Conservation (phyloP, 2,329 filamentous ascomycete genomes). For the Verticillium alfalfae region DNA sequence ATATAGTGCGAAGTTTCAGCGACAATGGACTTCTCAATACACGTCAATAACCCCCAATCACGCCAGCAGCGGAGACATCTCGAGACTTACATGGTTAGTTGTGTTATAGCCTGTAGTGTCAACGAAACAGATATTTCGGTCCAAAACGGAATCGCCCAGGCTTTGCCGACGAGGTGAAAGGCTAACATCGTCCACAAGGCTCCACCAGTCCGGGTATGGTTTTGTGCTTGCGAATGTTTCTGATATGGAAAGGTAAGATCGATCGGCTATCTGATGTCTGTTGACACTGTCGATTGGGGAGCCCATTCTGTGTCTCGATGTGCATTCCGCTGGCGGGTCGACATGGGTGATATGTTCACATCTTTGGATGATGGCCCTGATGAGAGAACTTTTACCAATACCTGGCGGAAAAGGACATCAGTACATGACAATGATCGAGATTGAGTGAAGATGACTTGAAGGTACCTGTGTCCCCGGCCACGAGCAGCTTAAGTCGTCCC, state of each 20-base stretch:
- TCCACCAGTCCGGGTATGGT: slow-evolving; percentile 87
- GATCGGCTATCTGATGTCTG: slow-evolving; percentile 3
- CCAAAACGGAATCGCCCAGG: slow-evolving; percentile 69
- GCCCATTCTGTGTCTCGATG: background rate
- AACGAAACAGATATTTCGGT: slow-evolving; percentile 90
- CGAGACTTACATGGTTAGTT: slow-evolving; percentile 47
- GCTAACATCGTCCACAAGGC: slow-evolving; percentile 61
- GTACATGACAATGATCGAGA: slow-evolving; percentile 5
- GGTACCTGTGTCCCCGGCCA: slow-evolving; percentile 72
- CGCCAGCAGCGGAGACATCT: background rate
- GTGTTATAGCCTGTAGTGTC: slow-evolving; percentile 67
- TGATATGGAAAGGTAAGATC: slow-evolving; percentile 27
- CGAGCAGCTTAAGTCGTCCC: slow-evolving; percentile 81
- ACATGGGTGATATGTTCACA: slow-evolving; percentile 94
- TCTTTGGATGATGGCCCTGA: slow-evolving; percentile 78
- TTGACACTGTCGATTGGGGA: background rate
- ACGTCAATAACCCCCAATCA: background rate
- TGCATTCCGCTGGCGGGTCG: slow-evolving; percentile 53
- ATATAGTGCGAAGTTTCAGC: slow-evolving; percentile 65
- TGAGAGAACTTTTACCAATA: slow-evolving; percentile 82
- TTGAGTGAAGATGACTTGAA: background rate
- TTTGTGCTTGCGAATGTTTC: slow-evolving; percentile 77
- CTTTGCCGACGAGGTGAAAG: slow-evolving; percentile 44
- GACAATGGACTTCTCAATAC: slow-evolving; percentile 43
- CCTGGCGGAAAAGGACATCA: slow-evolving; percentile 37